Evolutionary conservation across 805 yeast species (phyloP).

Genomic region (Pichia gijzeniarum): DNA sequence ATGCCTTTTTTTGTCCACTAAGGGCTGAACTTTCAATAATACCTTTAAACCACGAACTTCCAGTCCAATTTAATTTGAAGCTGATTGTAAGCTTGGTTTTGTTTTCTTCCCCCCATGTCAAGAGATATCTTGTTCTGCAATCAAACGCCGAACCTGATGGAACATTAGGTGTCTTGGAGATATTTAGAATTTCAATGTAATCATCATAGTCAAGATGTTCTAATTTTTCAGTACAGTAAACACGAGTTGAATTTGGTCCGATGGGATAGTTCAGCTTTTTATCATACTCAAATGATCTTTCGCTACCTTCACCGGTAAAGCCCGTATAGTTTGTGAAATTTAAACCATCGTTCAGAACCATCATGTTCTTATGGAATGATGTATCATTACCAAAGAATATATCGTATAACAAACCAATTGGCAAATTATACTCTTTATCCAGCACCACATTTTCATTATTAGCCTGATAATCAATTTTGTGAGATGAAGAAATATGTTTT

Average conservation of each 20-base stretch:
- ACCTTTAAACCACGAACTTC: conserved; percentile 85
- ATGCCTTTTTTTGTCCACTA: conserved; percentile 69
- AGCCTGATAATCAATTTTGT: conserved; percentile 37
- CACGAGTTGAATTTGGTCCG: conserved; percentile 88
- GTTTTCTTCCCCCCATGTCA: conserved; percentile 69
- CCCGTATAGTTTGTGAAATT: conserved; percentile 36
- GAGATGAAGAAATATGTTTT: conserved; percentile 51
- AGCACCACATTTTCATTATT: conserved; percentile 49
- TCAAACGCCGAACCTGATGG: conserved; percentile 85
- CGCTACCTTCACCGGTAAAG: conserved; percentile 34
- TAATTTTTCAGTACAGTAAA: conserved; percentile 52
- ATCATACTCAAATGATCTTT: conserved; percentile 55
- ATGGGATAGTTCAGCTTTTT: conserved; percentile 74
- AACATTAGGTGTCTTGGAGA: conserved; percentile 83
- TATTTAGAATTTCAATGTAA: conserved; percentile 53
- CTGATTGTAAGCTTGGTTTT: conserved; percentile 55
- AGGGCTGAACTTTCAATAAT: conserved; percentile 81
- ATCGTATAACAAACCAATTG: conserved; percentile 69
- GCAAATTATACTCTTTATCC: conserved; percentile 50
- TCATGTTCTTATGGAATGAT: conserved; percentile 32
- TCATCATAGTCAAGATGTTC: conserved; percentile 47
- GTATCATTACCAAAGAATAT: conserved; percentile 62
- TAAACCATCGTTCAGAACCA: conserved; percentile 42
- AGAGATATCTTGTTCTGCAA: conserved; percentile 63
- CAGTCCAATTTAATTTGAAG: conserved; percentile 83